Evolutionary conservation across 176 grass and related monocot genomes (phyloP).

Genomic region (Zea luxurians): DNA sequence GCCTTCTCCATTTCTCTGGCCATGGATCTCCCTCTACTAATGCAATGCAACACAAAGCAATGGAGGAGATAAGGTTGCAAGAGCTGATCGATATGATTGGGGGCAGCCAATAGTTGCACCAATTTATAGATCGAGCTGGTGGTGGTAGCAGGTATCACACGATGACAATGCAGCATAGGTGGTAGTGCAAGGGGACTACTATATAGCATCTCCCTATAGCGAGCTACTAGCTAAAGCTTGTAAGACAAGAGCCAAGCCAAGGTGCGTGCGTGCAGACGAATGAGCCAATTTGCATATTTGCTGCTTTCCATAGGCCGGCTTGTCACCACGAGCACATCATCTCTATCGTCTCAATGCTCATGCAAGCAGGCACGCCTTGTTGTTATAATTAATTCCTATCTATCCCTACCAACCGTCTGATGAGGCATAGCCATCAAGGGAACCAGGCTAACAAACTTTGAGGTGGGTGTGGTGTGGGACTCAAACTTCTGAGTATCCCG

Average conservation of each 20-base stretch:
- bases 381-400: constrained; percentile 27
- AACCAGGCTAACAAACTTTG: constrained; percentile 67
- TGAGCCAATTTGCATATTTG: background rate
- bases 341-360: background rate
- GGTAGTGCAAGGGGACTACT: background rate
- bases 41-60: constrained; percentile 19
- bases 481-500: constrained; percentile 30
- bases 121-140: constrained; percentile 43
- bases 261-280: background rate
- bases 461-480: constrained; percentile 33
- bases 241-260: background rate
- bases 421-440: constrained; percentile 50
- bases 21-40: constrained; percentile 21
- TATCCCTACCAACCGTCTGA: constrained; percentile 58
- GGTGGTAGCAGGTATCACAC: background rate
- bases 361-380: background rate
- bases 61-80: background rate
- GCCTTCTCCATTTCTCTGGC: constrained; percentile 55
- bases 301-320: no score
- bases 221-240: background rate
- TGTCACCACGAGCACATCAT: no score
- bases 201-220: constrained; percentile 4
- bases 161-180: constrained; percentile 6
- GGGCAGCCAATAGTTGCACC: constrained; percentile 54
- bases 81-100: background rate